Evolutionary conservation across 352 stramenopile genomes (phyloP).

Genomic region (Phytophthora boehmeriae): DNA sequence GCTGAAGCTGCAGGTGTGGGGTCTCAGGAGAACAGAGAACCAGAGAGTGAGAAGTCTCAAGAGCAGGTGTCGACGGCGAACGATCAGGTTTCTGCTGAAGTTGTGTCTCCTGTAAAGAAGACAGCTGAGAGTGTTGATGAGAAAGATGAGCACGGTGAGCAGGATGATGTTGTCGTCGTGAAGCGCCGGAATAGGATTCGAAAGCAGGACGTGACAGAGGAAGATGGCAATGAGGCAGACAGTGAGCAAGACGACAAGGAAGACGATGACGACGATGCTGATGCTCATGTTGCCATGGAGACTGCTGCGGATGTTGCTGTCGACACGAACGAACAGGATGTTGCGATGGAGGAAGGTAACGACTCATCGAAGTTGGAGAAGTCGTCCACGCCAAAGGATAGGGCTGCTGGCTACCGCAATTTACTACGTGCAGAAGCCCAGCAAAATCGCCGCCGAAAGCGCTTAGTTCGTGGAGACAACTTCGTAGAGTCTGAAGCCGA

Average conservation of each 20-base stretch:
- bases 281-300: conserved; percentile 21
- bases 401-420: conserved; percentile 68
- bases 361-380: conserved; percentile 14
- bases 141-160: conserved; percentile 13
- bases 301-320: conserved; percentile 20
- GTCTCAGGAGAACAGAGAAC: not conserved
- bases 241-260: conserved; percentile 60
- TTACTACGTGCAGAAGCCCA: conserved; percentile 65
- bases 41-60: not conserved
- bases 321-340: conserved; percentile 13
- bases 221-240: conserved; percentile 69
- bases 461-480: conserved; percentile 45
- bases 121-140: not conserved
- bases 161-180: conserved; percentile 30
- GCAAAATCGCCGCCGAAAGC: conserved; percentile 61
- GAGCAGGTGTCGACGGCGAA: not conserved
- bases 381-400: conserved; percentile 42
- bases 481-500: conserved; percentile 87
- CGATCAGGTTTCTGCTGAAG: not conserved
- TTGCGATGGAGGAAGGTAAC: conserved; percentile 5
- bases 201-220: conserved; percentile 45
- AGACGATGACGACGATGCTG: conserved; percentile 32
- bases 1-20: not conserved
- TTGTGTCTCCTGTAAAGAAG: not conserved
- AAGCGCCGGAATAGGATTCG: conserved; percentile 52